Evolutionary conservation across 176 grass and related monocot genomes (phyloP).

Genomic region (Dendrocalamus sinicus): DNA sequence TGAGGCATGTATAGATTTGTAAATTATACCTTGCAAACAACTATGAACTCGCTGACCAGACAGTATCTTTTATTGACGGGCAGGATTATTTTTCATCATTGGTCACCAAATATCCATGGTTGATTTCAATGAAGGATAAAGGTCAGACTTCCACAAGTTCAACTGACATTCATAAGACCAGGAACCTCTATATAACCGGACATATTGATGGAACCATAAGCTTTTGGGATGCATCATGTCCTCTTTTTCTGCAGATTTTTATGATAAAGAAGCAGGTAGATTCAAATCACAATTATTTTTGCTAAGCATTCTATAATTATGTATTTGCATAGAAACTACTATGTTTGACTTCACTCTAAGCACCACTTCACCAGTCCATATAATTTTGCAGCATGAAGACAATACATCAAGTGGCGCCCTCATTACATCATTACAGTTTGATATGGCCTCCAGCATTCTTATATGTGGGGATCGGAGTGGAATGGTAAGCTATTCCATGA

Average conservation of each 20-base stretch:
- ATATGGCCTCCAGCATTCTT: constrained; percentile 71
- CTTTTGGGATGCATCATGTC: constrained; percentile 95
- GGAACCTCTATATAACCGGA: constrained; percentile 83
- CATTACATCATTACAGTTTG: constrained; percentile 89
- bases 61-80: constrained; percentile 10
- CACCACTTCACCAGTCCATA: constrained; percentile 15
- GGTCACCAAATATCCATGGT: constrained; percentile 65
- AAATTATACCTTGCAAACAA: constrained; percentile 41
- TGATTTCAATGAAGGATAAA: constrained; percentile 81
- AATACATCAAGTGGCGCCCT: constrained; percentile 45
- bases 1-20: constrained; percentile 65
- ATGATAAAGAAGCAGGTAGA: constrained; percentile 83
- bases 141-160: constrained; percentile 51
- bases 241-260: constrained; percentile 72
- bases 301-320: constrained; percentile 13
- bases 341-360: constrained; percentile 17
- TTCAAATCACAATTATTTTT: constrained; percentile 40
- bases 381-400: constrained; percentile 67
- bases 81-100: constrained; percentile 68
- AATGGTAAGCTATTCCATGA: constrained; percentile 47
- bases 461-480: constrained; percentile 78
- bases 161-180: constrained; percentile 67
- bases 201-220: constrained; percentile 90
- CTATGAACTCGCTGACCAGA: constrained; percentile 31
- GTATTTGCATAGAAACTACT: constrained; percentile 16